phyloP scores from a whole-genome alignment of 306 rosid genomes.

The Fagus crenata region DNA sequence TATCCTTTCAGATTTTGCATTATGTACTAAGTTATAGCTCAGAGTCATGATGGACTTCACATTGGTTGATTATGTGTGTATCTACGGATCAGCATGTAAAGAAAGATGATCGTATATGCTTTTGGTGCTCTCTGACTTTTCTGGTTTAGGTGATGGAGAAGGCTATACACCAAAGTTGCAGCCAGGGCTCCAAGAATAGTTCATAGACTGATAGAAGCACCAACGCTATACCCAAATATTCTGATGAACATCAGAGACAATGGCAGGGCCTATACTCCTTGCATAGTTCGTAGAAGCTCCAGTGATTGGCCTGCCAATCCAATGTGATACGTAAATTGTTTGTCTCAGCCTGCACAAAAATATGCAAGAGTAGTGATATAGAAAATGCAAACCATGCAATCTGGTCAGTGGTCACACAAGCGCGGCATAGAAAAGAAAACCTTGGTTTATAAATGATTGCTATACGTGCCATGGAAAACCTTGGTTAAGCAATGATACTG shows the following conservation, averaged over 20 bases:
- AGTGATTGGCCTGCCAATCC: conserved; percentile 42
- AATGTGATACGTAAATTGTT: too few species aligned
- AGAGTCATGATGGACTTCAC: too few species aligned
- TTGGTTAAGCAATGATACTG: too few species aligned
- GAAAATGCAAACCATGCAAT: background rate
- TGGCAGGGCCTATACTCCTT: conserved; percentile 58
- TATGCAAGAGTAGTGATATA: background rate
- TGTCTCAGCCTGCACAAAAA: too few species aligned
- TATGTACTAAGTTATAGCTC: too few species aligned
- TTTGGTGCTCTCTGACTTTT: conserved; percentile 20
- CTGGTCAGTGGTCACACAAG: too few species aligned
- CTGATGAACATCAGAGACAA: conserved; percentile 29
- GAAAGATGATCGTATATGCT: conserved; percentile 13
- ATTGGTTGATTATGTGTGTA: background rate
- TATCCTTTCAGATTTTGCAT: too few species aligned
- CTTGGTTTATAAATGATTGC: too few species aligned
- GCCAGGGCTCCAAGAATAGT: conserved; percentile 43
- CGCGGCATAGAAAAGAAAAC: too few species aligned
- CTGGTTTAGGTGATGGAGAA: conserved; percentile 32
- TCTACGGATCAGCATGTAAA: conserved; percentile 19
- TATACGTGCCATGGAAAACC: too few species aligned
- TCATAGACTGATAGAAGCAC: too few species aligned
- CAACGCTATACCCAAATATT: conserved; percentile 27
- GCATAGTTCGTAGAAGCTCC: conserved; percentile 64
- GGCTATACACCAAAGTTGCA: conserved; percentile 36